Conservation (phyloP, 352 stramenopile species). For the Phytopythium vexans region DNA sequence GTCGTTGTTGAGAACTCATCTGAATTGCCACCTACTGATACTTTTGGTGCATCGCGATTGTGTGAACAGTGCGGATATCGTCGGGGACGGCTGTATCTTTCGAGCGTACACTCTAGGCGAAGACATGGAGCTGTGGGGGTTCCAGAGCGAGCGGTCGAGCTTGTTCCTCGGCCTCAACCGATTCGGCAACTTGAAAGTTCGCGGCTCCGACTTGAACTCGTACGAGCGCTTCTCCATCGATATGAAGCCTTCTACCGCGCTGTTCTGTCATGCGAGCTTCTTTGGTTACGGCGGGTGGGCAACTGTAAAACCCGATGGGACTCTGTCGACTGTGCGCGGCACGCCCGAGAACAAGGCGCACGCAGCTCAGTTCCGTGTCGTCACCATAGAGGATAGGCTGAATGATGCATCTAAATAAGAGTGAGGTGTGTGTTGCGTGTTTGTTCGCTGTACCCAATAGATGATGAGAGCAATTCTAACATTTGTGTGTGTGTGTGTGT, state of each 20-base stretch:
- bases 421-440: no score
- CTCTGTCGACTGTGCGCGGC: conserved; percentile 53
- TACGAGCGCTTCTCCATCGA: conserved; percentile 81
- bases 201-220: conserved; percentile 52
- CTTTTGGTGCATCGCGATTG: not conserved
- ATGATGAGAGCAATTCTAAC: no score
- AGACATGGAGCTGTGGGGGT: conserved; percentile 75
- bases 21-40: not conserved
- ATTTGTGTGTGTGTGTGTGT: no score
- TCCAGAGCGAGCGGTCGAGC: conserved; percentile 67
- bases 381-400: conserved; percentile 46
- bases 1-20: not conserved
- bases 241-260: conserved; percentile 34
- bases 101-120: conserved; percentile 74
- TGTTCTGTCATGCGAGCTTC: conserved; percentile 71
- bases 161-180: conserved; percentile 72
- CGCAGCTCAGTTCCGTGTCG: conserved; percentile 55
- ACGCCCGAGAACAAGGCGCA: conserved; percentile 58
- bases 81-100: conserved; percentile 61
- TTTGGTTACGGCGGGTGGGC: conserved; percentile 75
- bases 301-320: conserved; percentile 15
- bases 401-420: not conserved
- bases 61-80: conserved; percentile 48
- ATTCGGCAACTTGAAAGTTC: conserved; percentile 63
- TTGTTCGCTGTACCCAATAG: no score